Conservation (phyloP, 2,329 filamentous ascomycete genomes). For the Pseudogymnoascus sp. region DNA sequence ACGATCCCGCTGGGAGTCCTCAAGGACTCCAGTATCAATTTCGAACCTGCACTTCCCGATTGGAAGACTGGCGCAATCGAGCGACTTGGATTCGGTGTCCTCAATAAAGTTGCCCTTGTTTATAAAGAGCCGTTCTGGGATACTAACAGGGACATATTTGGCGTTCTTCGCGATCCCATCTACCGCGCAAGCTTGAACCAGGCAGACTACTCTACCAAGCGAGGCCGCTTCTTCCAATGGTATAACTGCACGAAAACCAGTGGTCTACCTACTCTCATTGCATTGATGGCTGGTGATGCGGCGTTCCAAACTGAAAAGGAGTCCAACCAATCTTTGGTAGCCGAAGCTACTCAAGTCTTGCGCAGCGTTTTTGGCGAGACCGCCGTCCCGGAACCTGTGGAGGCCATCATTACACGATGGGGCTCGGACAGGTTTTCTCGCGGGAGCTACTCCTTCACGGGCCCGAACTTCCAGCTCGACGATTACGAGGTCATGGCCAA, state of each 20-base stretch:
- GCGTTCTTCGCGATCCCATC: constrained; percentile 68
- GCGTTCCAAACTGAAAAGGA: constrained; percentile 78
- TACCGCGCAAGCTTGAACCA: constrained; percentile 65
- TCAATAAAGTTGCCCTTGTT: constrained; percentile 92
- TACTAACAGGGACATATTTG: constrained; percentile 81
- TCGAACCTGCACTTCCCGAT: constrained; percentile 78
- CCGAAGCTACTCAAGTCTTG: constrained; percentile 72
- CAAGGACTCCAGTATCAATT: constrained; percentile 73
- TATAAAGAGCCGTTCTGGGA: constrained; percentile 93
- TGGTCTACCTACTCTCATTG: constrained; percentile 78
- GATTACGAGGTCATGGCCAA: constrained; percentile 92
- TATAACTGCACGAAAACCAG: constrained; percentile 91
- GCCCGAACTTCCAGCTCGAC: constrained; percentile 67
- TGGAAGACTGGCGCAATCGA: constrained; percentile 78
- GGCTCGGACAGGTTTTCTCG: constrained; percentile 82
- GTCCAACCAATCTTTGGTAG: constrained; percentile 65
- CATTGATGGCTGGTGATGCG: constrained; percentile 91
- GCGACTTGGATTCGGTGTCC: constrained; percentile 80
- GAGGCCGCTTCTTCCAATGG: constrained; percentile 95
- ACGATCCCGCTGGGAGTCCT: constrained; percentile 86
- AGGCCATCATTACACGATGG: constrained; percentile 89
- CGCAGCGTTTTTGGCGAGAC: constrained; percentile 62
- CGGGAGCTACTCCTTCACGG: constrained; percentile 92
- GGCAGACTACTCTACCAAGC: constrained; percentile 65
- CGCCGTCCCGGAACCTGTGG: constrained; percentile 68